Conservation (phyloP, 2,329 filamentous ascomycete species). For the Coleophoma crateriformis region DNA sequence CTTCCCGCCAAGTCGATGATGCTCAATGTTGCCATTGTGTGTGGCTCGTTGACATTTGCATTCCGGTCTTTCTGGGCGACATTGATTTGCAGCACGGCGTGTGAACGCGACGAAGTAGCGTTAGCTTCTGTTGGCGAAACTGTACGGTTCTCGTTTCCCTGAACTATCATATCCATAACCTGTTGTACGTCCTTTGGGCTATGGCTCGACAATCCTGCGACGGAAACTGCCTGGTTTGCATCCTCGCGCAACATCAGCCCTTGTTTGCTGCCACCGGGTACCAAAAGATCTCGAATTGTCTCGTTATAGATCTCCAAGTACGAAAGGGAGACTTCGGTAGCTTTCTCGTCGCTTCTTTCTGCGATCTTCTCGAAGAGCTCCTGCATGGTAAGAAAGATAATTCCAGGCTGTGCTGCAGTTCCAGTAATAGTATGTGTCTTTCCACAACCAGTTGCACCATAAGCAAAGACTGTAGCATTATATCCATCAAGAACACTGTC, state of each 20-base stretch:
- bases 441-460: conserved; percentile 94
- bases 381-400: conserved; percentile 99
- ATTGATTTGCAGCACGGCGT: conserved; percentile 96
- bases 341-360: conserved; percentile 81
- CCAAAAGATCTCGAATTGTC: conserved; percentile 89
- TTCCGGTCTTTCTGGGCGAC: conserved; percentile 91
- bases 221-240: conserved; percentile 86
- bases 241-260: conserved; percentile 92
- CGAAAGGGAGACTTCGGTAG: conserved; percentile 84
- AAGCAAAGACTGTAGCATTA: conserved; percentile 98
- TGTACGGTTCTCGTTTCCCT: conserved; percentile 88
- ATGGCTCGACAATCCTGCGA: conserved; percentile 85
- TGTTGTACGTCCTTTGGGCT: conserved; percentile 87
- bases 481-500: conserved; percentile 96
- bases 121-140: conserved; percentile 97
- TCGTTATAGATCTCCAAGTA: conserved; percentile 99
- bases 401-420: conserved; percentile 86
- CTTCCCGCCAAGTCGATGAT: conserved; percentile 97
- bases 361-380: conserved; percentile 94
- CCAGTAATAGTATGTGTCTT: conserved; percentile 98
- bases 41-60: conserved; percentile 84
- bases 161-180: conserved; percentile 99
- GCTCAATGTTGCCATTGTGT: conserved; percentile 96
- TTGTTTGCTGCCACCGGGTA: conserved; percentile 72
- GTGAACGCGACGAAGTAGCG: conserved; percentile 92